Conservation (phyloP, 495 filamentous ascomycete genomes). For the Penicillium arizonense region DNA sequence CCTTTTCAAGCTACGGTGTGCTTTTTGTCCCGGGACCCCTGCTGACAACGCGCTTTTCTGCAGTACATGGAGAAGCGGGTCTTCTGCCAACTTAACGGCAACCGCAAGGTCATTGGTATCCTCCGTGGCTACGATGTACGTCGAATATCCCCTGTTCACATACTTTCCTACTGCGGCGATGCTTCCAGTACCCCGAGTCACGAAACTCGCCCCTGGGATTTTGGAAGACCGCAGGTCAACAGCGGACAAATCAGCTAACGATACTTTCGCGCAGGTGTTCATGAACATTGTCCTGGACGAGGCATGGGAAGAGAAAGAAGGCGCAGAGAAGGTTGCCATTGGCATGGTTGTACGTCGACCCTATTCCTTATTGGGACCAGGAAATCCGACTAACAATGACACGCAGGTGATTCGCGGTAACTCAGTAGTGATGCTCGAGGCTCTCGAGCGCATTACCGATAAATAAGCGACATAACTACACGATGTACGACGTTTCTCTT, state of each 20-base stretch:
- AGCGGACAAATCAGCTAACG: slow-evolving; percentile 1
- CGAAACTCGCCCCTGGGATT: background rate
- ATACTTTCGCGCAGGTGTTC: slow-evolving; percentile 68
- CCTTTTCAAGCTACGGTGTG: background rate
- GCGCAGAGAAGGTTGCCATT: slow-evolving; percentile 84
- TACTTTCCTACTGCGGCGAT: background rate
- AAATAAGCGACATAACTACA: slow-evolving; percentile 30
- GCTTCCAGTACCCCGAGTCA: no score
- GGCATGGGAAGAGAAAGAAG: slow-evolving; percentile 91
- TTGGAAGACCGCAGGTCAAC: background rate
- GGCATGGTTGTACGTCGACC: slow-evolving; percentile 79
- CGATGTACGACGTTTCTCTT: slow-evolving; percentile 19
- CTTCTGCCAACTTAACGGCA: slow-evolving; percentile 96
- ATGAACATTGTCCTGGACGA: slow-evolving; percentile 98
- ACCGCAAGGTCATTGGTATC: slow-evolving; percentile 93
- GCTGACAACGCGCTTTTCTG: slow-evolving; percentile 14
- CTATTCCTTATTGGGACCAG: background rate
- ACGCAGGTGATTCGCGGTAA: slow-evolving; percentile 79
- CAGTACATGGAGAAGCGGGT: slow-evolving; percentile 99
- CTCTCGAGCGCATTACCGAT: slow-evolving; percentile 59
- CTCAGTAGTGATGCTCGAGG: slow-evolving; percentile 94
- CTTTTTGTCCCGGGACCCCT: background rate
- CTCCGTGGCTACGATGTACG: slow-evolving; percentile 94
- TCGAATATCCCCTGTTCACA: background rate
- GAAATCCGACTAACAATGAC: slow-evolving; percentile 6